Conservation (phyloP, 2,329 filamentous ascomycete genomes). For the Tolypocladium ophioglossoides region DNA sequence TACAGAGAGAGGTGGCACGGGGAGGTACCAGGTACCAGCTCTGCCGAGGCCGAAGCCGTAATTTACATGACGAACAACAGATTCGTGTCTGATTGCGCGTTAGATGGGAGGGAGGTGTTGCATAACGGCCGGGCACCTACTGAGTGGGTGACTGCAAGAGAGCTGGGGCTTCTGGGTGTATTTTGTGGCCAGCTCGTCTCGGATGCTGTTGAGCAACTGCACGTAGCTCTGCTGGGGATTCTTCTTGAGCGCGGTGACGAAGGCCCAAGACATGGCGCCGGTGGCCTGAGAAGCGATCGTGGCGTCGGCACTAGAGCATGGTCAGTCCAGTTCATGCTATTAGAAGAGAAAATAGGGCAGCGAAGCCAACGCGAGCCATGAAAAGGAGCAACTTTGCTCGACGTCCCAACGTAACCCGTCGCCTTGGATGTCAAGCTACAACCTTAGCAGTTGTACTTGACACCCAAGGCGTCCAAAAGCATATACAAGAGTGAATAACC, state of each 20-base stretch:
- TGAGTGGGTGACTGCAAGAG: slow-evolving; percentile 91
- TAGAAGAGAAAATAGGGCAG: neutral
- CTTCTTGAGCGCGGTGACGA: slow-evolving; percentile 86
- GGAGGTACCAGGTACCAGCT: neutral
- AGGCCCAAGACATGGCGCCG: slow-evolving; percentile 97
- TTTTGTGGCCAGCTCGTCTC: slow-evolving; percentile 77
- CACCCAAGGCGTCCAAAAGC: slow-evolving; percentile 29
- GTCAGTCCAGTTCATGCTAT: neutral
- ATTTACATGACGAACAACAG: slow-evolving; percentile 51
- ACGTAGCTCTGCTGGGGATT: slow-evolving; percentile 98
- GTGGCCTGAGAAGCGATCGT: slow-evolving; percentile 83
- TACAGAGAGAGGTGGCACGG: neutral
- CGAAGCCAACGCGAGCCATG: neutral
- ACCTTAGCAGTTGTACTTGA: slow-evolving; percentile 20
- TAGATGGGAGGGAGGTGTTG: slow-evolving; percentile 3
- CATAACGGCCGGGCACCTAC: slow-evolving; percentile 41
- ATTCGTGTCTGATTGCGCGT: slow-evolving; percentile 38
- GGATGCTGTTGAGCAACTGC: slow-evolving; percentile 89
- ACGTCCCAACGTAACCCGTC: slow-evolving; percentile 32
- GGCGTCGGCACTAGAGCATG: slow-evolving; percentile 64
- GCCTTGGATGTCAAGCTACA: slow-evolving; percentile 33
- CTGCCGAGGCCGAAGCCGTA: neutral
- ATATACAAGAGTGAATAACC: slow-evolving; percentile 4
- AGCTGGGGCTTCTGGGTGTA: slow-evolving; percentile 95
- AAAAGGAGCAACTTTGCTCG: neutral